These are phyloP conservation scores for Melastoma candidum DNA, from an alignment of 441 rosid genomes.

Conservation along the genomic window DNA sequence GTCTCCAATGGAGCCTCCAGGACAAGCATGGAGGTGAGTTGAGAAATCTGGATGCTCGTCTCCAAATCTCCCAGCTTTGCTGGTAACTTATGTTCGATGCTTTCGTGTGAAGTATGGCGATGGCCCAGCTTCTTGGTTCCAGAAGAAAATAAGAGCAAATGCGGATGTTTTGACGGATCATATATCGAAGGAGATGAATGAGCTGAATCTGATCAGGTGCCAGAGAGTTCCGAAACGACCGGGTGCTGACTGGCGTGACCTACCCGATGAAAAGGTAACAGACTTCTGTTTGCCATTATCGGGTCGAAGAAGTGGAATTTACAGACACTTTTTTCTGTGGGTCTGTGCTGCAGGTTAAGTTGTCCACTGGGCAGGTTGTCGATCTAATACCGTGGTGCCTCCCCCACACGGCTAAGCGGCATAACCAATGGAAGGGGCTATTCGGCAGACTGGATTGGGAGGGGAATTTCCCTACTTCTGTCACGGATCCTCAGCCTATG, in stretches of 20 bases:
- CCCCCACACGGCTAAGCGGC: conserved; percentile 62
- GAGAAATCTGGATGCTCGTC: not conserved
- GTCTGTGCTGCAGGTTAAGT: conserved; percentile 34
- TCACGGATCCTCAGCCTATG: conserved; percentile 88
- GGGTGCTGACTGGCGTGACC: conserved; percentile 89
- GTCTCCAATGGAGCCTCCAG: conserved; percentile 59
- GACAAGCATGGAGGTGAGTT: conserved; percentile 34
- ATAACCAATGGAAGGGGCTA: conserved; percentile 89
- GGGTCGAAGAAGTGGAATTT: no score
- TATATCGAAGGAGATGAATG: conserved; percentile 74
- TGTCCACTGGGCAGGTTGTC: conserved; percentile 52
- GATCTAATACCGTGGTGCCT: conserved; percentile 73
- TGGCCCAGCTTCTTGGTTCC: conserved; percentile 60
- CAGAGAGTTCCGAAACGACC: conserved; percentile 67
- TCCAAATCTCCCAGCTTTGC: not conserved
- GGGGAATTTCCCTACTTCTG: conserved; percentile 85
- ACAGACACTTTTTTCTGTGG: not conserved
- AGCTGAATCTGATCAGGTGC: conserved; percentile 64
- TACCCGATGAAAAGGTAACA: conserved; percentile 58
- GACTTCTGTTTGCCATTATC: not conserved
- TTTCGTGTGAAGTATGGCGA: conserved; percentile 36
- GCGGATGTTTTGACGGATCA: conserved; percentile 49
- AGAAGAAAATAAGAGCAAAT: conserved; percentile 55
- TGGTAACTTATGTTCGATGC: not conserved
- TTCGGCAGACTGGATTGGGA: conserved; percentile 88